Percentiles rank a stretch among this genome's conserved stretches.
Conservation (phyloP, 2,329 filamentous ascomycete genomes). For the Pseudogymnoascus sp. region DNA sequence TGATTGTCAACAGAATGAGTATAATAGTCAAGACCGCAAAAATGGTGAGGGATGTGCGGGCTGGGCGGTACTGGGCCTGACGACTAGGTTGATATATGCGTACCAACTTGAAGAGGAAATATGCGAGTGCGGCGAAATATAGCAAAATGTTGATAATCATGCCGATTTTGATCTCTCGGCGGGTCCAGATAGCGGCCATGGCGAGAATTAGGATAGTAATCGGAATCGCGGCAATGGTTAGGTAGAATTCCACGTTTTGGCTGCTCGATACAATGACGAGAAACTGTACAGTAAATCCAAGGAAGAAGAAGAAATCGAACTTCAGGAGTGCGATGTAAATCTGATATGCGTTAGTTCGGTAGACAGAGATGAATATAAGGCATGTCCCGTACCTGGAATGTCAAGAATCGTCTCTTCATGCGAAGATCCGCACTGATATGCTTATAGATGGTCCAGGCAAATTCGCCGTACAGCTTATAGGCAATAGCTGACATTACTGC, state of each 20-base stretch:
- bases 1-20: constrained; percentile 80
- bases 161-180: constrained; percentile 71
- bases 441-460: constrained; percentile 99
- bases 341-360: constrained; percentile 40
- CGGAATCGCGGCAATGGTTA: constrained; percentile 85
- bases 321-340: constrained; percentile 97
- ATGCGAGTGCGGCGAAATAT: constrained; percentile 82
- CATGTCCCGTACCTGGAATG: constrained; percentile 69
- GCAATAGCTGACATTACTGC: constrained; percentile 68
- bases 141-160: constrained; percentile 75
- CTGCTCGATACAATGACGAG: constrained; percentile 76
- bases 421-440: constrained; percentile 95
- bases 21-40: constrained; percentile 92
- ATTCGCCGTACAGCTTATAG: constrained; percentile 97
- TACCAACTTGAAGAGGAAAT: constrained; percentile 97
- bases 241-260: constrained; percentile 67
- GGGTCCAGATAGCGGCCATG: constrained; percentile 76
- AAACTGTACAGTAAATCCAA: constrained; percentile 97
- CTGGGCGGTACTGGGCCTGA: constrained; percentile 61
- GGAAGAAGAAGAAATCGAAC: constrained; percentile 99
- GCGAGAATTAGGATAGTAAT: constrained; percentile 86
- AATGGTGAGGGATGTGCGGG: constrained; percentile 78
- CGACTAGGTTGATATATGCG: constrained; percentile 76
- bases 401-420: constrained; percentile 93
- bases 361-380: not conserved